Evolutionary conservation across 2,329 filamentous ascomycete genomes (phyloP), one percentile per base, ranked within the genome.

Genomic region (Venturia effusa): DNA sequence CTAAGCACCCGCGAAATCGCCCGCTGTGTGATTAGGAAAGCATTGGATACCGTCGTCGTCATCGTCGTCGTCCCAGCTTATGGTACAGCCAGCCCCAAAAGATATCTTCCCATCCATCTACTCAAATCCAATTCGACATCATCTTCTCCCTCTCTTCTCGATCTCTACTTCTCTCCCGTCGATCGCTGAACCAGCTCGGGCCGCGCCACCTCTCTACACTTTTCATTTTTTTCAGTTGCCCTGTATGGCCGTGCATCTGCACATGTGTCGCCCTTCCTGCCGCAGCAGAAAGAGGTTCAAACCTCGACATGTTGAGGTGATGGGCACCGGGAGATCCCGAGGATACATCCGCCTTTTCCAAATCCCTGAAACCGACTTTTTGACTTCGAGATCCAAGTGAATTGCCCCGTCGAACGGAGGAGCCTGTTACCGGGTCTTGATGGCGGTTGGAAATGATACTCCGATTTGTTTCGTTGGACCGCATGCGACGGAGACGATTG

Each of bases 41-140:
- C n/a, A n/a, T n/a, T n/a, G n/a, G n/a, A n/a, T n/a, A n/a, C n/a
- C n/a, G n/a, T n/a, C n/a, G n/a, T n/a, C n/a, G n/a, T n/a, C n/a
- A n/a, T n/a, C n/a, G n/a, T n/a, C n/a, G n/a, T n/a, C n/a, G n/a
- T n/a, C n/a, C n/a, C n/a, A n/a, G n/a, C n/a, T n/a, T n/a, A n/a
- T n/a, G n/a, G n/a, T n/a, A n/a, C n/a, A 32, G 24, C n/a, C 30
- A 15, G 22, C 3, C 22, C 45, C 22, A 51, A 51, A 51, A 51
- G 45, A 51, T 51, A 27, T 11, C 45, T 27, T 4, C 22, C 45
- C 27, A 3, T 27, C 4, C 48, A 54, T 17, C 30, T 57, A 1
- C 24, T 63, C 62, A 65, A 64, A 65, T 65, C 64, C 64, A 65
- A 59, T 63, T 63, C 32, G 39, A 39, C 61, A 63, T 57, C 61